Percentiles rank a stretch among this genome's conserved stretches.
Evolutionary conservation across 371 early-diverging fungal species (phyloP).

Genomic region (Capillidium rhysosporum): DNA sequence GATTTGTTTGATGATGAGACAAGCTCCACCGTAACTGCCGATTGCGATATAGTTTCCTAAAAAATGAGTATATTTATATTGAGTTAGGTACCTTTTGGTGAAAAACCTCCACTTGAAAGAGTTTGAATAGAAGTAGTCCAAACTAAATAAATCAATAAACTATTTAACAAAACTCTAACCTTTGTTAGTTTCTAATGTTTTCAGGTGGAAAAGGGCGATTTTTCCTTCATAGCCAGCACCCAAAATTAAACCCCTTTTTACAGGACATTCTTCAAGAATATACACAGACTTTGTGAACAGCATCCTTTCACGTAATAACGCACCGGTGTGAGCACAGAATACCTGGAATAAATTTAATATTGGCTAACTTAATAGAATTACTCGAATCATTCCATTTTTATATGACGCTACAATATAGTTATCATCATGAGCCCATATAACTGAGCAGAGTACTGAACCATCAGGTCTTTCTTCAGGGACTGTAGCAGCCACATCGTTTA

Average conservation of each 20-base stretch:
- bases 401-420: neutral
- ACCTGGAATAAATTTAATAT: neutral
- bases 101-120: no score
- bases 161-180: no score
- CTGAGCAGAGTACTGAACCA: neutral
- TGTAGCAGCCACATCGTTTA: no score
- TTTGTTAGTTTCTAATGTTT: no score
- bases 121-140: no score
- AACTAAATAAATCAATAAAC: no score
- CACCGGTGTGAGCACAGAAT: neutral
- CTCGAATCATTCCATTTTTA: neutral
- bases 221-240: neutral
- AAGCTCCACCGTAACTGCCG: no score
- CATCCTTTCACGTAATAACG: neutral
- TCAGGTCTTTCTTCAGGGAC: no score
- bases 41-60: no score
- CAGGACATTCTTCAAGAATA: neutral
- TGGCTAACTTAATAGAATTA: neutral
- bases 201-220: neutral
- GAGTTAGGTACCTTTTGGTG: no score
- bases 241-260: neutral
- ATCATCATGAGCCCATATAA: neutral
- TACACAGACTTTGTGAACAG: neutral
- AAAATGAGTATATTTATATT: no score
- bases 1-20: no score